phyloP scores from a whole-genome alignment of 1,284 basidiomycete species.

The Trichosporon faecale region DNA sequence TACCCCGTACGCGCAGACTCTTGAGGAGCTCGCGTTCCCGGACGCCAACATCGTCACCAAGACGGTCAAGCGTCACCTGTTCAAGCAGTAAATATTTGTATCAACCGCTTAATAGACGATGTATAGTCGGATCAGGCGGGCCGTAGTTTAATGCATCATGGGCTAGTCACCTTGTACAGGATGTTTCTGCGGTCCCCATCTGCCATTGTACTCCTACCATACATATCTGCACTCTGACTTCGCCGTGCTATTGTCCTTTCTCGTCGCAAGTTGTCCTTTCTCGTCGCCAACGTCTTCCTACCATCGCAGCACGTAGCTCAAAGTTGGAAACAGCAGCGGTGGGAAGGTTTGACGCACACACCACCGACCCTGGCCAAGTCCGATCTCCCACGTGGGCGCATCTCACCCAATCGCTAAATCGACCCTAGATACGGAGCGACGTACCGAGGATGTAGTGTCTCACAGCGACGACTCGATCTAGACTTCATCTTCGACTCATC shows the following conservation, averaged over 20 bases:
- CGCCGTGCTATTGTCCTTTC: no score
- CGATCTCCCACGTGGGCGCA: neutral
- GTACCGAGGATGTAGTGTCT: neutral
- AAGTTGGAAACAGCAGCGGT: neutral
- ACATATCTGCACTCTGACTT: no score
- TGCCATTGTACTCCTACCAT: no score
- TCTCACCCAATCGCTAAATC: slow-evolving; percentile 3
- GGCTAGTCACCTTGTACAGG: neutral
- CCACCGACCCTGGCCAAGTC: neutral
- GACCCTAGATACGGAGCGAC: neutral
- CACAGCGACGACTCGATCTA: neutral
- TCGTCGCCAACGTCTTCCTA: neutral
- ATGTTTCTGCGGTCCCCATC: no score
- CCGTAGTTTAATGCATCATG: slow-evolving; percentile 15
- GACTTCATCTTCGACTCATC: neutral
- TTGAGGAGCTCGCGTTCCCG: slow-evolving; percentile 88
- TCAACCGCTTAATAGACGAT: slow-evolving; percentile 27
- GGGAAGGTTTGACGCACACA: neutral
- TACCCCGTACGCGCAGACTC: slow-evolving; percentile 85
- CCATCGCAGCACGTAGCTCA: neutral
- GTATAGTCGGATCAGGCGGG: slow-evolving; percentile 11
- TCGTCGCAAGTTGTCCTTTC: neutral
- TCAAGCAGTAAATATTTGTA: slow-evolving; percentile 4
- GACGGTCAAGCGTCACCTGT: slow-evolving; percentile 87
- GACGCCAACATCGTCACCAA: slow-evolving; percentile 81